Conservation (phyloP, 2,329 filamentous ascomycete species). For the Drechslerella dactyloides region DNA sequence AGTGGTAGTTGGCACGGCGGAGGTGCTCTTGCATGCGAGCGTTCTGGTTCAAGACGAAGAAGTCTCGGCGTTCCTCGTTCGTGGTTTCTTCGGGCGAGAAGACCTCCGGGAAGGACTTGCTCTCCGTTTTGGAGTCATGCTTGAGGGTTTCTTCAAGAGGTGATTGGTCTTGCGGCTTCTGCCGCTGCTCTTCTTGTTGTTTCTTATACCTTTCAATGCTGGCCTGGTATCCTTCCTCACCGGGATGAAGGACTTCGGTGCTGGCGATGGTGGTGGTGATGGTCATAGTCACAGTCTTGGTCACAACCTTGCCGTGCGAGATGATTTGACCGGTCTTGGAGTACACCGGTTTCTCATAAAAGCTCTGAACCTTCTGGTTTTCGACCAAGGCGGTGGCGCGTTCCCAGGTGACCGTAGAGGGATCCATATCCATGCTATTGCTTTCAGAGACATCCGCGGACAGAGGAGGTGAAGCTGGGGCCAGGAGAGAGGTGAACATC, state of each 20-base stretch:
- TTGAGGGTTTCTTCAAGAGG: slow-evolving; percentile 11
- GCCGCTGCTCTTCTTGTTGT: slow-evolving; percentile 49
- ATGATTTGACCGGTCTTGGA: slow-evolving; percentile 47
- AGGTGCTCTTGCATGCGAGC: slow-evolving; percentile 48
- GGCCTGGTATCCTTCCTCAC: slow-evolving; percentile 52
- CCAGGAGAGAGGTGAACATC: slow-evolving; percentile 36
- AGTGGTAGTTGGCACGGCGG: slow-evolving; percentile 43
- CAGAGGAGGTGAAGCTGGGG: slow-evolving; percentile 39
- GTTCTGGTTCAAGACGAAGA: slow-evolving; percentile 31
- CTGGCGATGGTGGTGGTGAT: slow-evolving; percentile 55
- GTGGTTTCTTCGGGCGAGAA: slow-evolving; percentile 41
- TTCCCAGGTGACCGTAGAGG: slow-evolving; percentile 54
- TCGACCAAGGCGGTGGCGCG: slow-evolving; percentile 54
- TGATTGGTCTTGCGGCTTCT: slow-evolving; percentile 43
- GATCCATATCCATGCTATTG: slow-evolving; percentile 49
- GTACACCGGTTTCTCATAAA: slow-evolving; percentile 54
- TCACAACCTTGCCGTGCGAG: slow-evolving; percentile 54
- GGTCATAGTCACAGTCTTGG: slow-evolving; percentile 55
- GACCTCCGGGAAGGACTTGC: slow-evolving; percentile 32
- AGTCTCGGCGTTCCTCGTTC: slow-evolving; percentile 39
- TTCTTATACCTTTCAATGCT: slow-evolving; percentile 52
- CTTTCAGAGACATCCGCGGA: slow-evolving; percentile 43
- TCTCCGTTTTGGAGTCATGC: slow-evolving; percentile 31
- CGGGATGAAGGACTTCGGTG: slow-evolving; percentile 54
- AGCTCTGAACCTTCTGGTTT: slow-evolving; percentile 53